Evolutionary conservation across 805 yeast species (phyloP), one percentile per base, ranked within the genome.

Genomic region (Komagataella pseudopastoris): DNA sequence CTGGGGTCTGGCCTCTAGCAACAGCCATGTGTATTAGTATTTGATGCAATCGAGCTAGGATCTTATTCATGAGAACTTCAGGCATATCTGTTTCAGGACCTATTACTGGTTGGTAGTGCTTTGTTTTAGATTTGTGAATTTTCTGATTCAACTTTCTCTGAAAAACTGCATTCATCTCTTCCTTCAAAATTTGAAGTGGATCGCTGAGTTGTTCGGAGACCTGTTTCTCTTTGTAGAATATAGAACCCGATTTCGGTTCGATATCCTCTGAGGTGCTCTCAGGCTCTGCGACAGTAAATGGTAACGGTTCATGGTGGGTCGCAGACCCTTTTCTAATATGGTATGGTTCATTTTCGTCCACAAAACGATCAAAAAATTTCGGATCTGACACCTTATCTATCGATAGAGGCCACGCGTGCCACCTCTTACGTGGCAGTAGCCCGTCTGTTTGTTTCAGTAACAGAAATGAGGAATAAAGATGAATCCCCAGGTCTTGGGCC

Each of bases 331-430:
- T 44, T 44, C 23, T 20, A 44, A 17, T 20, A 30, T 30, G 39
- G 10, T 17, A 44, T 4, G 46, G 44, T 10, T 56, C 53, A 4
- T 46, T 52, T 46, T 63, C 64, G 49, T 65, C 66, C 12, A 57
- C 61, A 52, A 67, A 69, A 23, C 51, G 53, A 6, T 54, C 55
- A 6, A 58, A 48, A 3, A 58, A 55, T 3, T 53, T 53, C 0
- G 77, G 78, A 18, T 65, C 68, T 0, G 77, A 77, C 0, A 71
- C 71, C 4, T 56, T 53, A 1, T 59, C 56, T 2, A 48, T 3
- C 0, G 65, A 58, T 44, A 72, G 60, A 1, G 91, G 91, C 91
- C 91, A 85, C 3, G 71, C 59, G 0, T 77, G 60, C 82, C 86
- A 83, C 50, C 60, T 51, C 48, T 56, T 47, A 50, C 55, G 49